Percentiles rank a stretch among this genome's conserved stretches.
Conservation (phyloP, 1,139 yeast genomes). For the Debaryomyces robertsiae region DNA sequence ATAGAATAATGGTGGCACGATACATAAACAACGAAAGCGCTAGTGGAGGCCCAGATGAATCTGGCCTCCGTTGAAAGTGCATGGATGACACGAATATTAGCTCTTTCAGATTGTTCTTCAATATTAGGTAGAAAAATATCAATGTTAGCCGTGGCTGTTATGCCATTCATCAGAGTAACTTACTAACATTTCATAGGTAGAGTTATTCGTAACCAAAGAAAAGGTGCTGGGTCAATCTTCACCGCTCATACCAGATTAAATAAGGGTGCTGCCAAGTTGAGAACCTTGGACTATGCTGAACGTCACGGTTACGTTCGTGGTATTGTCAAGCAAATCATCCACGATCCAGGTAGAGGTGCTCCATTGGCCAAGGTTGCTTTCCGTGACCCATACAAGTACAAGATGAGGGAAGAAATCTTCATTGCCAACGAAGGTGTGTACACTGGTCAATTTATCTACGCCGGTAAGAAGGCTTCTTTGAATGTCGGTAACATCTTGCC, state of each 20-base stretch:
- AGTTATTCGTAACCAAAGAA: constrained; percentile 99
- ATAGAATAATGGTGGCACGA: no score
- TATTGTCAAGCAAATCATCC: constrained; percentile 96
- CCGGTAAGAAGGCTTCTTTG: constrained; percentile 98
- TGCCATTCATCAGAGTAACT: neutral
- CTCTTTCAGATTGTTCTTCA: no score
- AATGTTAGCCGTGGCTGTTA: no score
- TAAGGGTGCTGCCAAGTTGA: constrained; percentile 99
- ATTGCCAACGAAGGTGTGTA: constrained; percentile 99
- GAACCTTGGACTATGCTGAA: constrained; percentile 99
- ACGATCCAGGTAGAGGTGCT: constrained; percentile 99
- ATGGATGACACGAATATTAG: no score
- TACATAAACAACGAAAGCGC: no score
- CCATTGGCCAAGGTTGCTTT: constrained; percentile 98
- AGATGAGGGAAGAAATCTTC: constrained; percentile 96
- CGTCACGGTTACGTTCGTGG: constrained; percentile 99
- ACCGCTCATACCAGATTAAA: constrained; percentile 99
- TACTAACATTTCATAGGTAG: constrained; percentile 65
- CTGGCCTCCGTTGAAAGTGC: no score
- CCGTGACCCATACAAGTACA: constrained; percentile 99
- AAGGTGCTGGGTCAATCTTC: constrained; percentile 99
- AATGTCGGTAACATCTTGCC: constrained; percentile 98
- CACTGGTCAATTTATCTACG: constrained; percentile 99
- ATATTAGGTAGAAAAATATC: no score
- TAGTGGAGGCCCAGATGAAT: no score